Percentiles rank a stretch among this genome's conserved stretches.
phyloP scores from a whole-genome alignment of 805 yeast genomes.

The Starmerella apis region DNA sequence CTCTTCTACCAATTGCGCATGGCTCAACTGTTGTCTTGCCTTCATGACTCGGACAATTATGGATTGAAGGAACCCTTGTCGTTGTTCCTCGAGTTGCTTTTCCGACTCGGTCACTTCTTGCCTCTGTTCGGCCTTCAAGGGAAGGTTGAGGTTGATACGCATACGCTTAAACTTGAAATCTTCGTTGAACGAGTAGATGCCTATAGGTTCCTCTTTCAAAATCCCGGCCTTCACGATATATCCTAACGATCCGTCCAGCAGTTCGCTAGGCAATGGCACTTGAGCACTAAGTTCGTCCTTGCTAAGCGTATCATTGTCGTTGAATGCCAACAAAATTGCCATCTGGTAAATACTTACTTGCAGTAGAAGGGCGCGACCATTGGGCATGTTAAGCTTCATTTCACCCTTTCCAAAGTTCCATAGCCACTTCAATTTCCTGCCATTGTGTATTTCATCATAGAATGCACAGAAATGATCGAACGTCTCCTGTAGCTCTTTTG shows the following conservation, averaged over 20 bases:
- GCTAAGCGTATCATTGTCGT: slow-evolving; percentile 52
- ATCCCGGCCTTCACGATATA: slow-evolving; percentile 74
- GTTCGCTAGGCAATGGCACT: slow-evolving; percentile 56
- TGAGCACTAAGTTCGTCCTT: slow-evolving; percentile 50
- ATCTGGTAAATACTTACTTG: slow-evolving; percentile 79
- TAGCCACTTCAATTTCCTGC: slow-evolving; percentile 86
- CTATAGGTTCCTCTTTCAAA: slow-evolving; percentile 53
- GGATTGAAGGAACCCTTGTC: slow-evolving; percentile 78
- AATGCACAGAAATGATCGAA: slow-evolving; percentile 56
- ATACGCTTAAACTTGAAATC: slow-evolving; percentile 80
- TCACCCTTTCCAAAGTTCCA: slow-evolving; percentile 94
- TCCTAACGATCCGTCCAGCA: slow-evolving; percentile 62
- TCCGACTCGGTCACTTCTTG: slow-evolving; percentile 65
- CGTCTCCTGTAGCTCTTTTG: slow-evolving; percentile 53
- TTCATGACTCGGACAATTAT: slow-evolving; percentile 96
- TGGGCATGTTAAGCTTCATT: slow-evolving; percentile 71
- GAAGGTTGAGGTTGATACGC: slow-evolving; percentile 63
- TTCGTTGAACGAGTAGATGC: slow-evolving; percentile 53
- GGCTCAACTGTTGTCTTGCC: slow-evolving; percentile 71
- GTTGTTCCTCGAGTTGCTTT: slow-evolving; percentile 74
- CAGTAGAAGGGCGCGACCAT: slow-evolving; percentile 46
- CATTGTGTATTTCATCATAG: slow-evolving; percentile 67
- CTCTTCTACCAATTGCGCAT: slow-evolving; percentile 73
- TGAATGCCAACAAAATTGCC: slow-evolving; percentile 76
- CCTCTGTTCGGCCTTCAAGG: slow-evolving; percentile 47